Conservation (phyloP, 1,284 basidiomycete genomes). For the Pyrrhoderma noxium region DNA sequence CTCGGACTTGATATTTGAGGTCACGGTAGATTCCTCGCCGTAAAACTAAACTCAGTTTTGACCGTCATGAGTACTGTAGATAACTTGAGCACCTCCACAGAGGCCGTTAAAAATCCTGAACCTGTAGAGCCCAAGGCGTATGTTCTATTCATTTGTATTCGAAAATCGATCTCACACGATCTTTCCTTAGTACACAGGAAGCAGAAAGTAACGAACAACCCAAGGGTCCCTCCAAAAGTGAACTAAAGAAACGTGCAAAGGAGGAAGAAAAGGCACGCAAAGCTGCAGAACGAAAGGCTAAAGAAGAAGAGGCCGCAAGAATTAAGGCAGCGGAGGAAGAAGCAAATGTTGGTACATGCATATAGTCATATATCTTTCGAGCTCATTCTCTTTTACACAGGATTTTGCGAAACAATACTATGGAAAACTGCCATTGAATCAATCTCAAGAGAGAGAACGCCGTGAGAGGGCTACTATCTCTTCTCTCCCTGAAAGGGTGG, state of each 20-base stretch:
- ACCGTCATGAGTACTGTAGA: no score
- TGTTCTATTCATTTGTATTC: no score
- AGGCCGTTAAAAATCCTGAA: no score
- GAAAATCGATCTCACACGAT: no score
- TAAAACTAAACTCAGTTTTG: no score
- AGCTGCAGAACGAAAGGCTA: conserved; percentile 79
- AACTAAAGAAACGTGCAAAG: conserved; percentile 90
- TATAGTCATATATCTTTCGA: neutral
- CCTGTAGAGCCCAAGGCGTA: no score
- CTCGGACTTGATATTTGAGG: no score
- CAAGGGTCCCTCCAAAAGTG: conserved; percentile 73
- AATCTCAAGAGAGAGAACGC: conserved; percentile 72
- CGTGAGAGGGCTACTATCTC: conserved; percentile 52
- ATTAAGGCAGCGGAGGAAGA: conserved; percentile 53
- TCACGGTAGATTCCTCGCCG: no score
- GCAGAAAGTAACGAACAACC: neutral
- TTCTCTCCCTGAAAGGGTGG: conserved; percentile 56
- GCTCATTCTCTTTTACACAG: conserved; percentile 29
- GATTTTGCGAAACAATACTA: conserved; percentile 86
- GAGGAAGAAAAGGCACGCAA: conserved; percentile 82
- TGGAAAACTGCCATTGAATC: conserved; percentile 86
- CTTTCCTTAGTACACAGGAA: no score
- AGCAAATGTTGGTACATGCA: conserved; percentile 12
- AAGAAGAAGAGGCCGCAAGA: conserved; percentile 69
- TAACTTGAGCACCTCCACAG: no score